These are phyloP conservation scores for Scutellaria galericulata DNA, from an alignment of 257 asterid genomes.

Conservation along the genomic window DNA sequence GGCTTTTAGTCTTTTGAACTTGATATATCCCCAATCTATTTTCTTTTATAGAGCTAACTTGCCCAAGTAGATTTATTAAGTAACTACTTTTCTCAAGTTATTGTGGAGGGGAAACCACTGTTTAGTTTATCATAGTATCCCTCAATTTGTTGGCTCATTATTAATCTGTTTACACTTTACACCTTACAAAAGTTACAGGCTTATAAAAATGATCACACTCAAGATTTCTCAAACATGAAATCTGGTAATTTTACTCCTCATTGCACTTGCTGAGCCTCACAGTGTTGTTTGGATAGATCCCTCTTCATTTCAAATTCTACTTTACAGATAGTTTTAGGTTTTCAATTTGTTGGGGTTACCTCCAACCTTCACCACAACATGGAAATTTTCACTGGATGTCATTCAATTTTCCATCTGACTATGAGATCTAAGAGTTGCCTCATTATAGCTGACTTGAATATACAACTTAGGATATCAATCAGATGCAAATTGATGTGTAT, in stretches of 20 bases:
- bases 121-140: background rate
- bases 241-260: background rate
- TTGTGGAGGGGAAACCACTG: background rate
- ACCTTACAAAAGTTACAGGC: no score
- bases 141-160: background rate
- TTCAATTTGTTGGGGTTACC: background rate
- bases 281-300: background rate
- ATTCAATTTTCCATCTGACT: background rate
- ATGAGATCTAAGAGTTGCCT: constrained; percentile 13
- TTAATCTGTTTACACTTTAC: background rate
- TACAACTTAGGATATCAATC: background rate
- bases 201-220: background rate
- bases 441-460: constrained; percentile 22
- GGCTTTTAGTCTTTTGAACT: constrained; percentile 2
- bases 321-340: background rate
- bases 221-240: background rate
- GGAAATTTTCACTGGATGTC: no score
- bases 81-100: constrained; percentile 5
- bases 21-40: background rate
- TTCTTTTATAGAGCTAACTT: constrained; percentile 2
- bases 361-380: background rate
- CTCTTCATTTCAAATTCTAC: background rate
- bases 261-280: background rate
- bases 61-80: constrained; percentile 12
- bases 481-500: constrained; percentile 25